These are phyloP conservation scores for Fraxinus nigra DNA, from an alignment of 305 asterid genomes.

Conservation along the genomic window DNA sequence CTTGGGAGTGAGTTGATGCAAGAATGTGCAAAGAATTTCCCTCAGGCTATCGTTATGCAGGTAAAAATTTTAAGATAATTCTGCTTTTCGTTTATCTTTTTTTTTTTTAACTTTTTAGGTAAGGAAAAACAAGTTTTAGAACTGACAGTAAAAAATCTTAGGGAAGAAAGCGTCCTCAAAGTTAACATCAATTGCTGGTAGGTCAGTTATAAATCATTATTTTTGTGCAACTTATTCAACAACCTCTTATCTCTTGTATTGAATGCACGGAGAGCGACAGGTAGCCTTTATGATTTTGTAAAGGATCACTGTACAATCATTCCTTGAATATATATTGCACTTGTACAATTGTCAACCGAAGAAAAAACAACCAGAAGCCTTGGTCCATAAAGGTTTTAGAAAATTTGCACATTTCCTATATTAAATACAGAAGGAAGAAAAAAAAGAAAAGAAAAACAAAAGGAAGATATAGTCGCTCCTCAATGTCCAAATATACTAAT, in stretches of 20 bases:
- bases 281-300: background rate
- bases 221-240: background rate
- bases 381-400: background rate
- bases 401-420: background rate
- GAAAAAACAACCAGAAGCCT: background rate
- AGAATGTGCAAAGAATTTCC: constrained; percentile 87
- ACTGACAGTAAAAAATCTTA: background rate
- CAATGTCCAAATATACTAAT: background rate
- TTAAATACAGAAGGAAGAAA: background rate
- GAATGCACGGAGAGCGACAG: background rate
- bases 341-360: background rate
- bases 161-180: background rate
- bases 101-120: background rate
- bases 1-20: constrained; percentile 81
- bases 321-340: background rate
- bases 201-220: background rate
- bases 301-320: background rate
- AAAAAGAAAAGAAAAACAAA: background rate
- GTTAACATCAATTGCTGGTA: background rate
- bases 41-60: constrained; percentile 67
- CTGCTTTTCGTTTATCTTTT: background rate
- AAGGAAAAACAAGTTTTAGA: background rate
- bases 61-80: constrained; percentile 24
- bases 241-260: background rate
- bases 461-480: background rate